These are phyloP conservation scores for Teratosphaeria nubilosa DNA, from an alignment of 2,329 filamentous ascomycete genomes.

Conservation along the genomic window DNA sequence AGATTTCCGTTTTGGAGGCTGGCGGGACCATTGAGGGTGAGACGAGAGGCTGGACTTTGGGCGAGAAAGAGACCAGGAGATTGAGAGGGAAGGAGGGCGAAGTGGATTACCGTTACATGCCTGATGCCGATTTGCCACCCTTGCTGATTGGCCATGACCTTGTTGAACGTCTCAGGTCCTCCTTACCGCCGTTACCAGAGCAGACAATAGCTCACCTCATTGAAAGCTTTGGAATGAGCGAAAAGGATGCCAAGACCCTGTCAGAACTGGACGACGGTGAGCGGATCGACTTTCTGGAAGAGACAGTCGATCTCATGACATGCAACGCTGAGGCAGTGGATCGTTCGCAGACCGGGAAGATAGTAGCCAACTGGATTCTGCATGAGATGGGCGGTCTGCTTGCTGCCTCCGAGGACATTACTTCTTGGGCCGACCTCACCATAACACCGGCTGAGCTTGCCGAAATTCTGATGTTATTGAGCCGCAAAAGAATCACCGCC, in stretches of 20 bases:
- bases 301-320: slow-evolving; percentile 45
- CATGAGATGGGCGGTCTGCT: slow-evolving; percentile 43
- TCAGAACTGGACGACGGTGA: slow-evolving; percentile 67
- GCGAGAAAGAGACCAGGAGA: slow-evolving; percentile 67
- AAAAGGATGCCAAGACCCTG: slow-evolving; percentile 76
- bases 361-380: slow-evolving; percentile 50
- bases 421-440: slow-evolving; percentile 32
- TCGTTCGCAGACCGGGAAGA: slow-evolving; percentile 31
- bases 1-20: slow-evolving; percentile 67
- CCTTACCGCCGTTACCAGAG: slow-evolving; percentile 64
- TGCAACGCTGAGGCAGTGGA: slow-evolving; percentile 17
- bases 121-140: slow-evolving; percentile 80
- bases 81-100: slow-evolving; percentile 91
- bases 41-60: slow-evolving; percentile 86
- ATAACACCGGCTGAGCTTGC: slow-evolving; percentile 33
- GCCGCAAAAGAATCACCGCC: slow-evolving; percentile 38
- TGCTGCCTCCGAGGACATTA: slow-evolving; percentile 16
- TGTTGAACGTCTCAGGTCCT: slow-evolving; percentile 50
- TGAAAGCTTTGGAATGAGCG: slow-evolving; percentile 54
- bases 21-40: slow-evolving; percentile 72
- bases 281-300: slow-evolving; percentile 71
- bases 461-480: slow-evolving; percentile 32
- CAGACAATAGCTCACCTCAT: slow-evolving; percentile 44
- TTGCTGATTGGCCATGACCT: slow-evolving; percentile 64
- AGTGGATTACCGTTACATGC: slow-evolving; percentile 98